Percentiles rank a stretch among this genome's conserved stretches.
Evolutionary conservation across 495 filamentous ascomycete species (phyloP).

Genomic region (Trichoderma reesei): DNA sequence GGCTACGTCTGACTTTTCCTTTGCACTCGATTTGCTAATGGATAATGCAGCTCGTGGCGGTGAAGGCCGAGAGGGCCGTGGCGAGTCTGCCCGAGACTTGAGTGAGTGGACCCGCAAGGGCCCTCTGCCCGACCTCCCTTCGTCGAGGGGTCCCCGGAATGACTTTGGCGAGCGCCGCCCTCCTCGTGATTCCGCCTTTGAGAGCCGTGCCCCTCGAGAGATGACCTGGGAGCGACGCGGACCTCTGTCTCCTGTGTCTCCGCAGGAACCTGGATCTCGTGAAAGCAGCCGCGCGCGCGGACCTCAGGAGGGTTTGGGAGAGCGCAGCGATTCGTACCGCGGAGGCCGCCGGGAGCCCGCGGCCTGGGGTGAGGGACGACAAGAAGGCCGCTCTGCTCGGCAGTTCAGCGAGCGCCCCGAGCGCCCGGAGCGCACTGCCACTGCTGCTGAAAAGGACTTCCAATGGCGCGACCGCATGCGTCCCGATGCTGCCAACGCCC

Average conservation of each 20-base stretch:
- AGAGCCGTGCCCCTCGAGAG: constrained; percentile 69
- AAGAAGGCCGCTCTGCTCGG: constrained; percentile 67
- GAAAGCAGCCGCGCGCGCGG: constrained; percentile 58
- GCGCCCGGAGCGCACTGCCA: constrained; percentile 63
- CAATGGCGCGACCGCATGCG: constrained; percentile 79
- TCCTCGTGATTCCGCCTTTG: constrained; percentile 41
- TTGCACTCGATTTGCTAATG: constrained; percentile 10
- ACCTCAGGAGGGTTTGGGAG: constrained; percentile 47
- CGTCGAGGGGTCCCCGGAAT: constrained; percentile 31
- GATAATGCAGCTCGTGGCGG: constrained; percentile 8
- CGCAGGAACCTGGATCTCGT: constrained; percentile 46
- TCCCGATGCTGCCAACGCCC: constrained; percentile 50
- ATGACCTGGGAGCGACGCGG: constrained; percentile 97
- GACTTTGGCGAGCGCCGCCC: constrained; percentile 24
- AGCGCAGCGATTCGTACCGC: constrained; percentile 33
- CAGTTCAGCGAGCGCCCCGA: constrained; percentile 69
- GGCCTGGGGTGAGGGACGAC: constrained; percentile 75
- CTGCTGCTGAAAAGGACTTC: constrained; percentile 76
- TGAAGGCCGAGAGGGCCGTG: constrained; percentile 26
- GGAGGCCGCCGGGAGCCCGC: constrained; percentile 63
- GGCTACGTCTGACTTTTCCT: not conserved
- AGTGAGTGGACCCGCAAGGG: constrained; percentile 85
- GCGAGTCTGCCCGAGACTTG: constrained; percentile 50
- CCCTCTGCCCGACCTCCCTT: constrained; percentile 44
- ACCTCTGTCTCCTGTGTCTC: constrained; percentile 60